phyloP scores from a whole-genome alignment of 208 protist species.

The Acanthamoeba triangularis region DNA sequence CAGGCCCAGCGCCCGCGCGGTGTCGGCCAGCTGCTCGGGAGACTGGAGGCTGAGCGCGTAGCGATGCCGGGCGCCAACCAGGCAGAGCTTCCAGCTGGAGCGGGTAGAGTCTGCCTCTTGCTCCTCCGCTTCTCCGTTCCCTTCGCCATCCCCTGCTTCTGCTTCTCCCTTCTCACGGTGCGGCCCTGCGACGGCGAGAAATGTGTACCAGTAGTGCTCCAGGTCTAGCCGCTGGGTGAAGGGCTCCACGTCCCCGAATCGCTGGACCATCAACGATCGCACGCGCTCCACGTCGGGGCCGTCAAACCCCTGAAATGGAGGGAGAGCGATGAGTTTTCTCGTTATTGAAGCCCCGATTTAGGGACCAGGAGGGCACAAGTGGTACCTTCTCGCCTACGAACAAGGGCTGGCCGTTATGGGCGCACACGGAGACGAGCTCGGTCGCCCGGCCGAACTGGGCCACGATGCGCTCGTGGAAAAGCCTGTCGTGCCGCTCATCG shows the following conservation, averaged over 20 bases:
- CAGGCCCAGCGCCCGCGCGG: background rate
- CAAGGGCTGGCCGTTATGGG: background rate
- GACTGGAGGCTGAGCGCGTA: background rate
- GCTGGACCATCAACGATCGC: background rate
- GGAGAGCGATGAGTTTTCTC: background rate
- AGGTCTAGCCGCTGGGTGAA: background rate
- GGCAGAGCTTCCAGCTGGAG: background rate
- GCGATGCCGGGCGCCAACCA: background rate
- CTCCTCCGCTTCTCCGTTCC: background rate
- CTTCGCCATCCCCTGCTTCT: no score
- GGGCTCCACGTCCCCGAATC: background rate
- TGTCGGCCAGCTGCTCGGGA: background rate
- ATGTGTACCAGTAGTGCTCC: slow-evolving; percentile 19
- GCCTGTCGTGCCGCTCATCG: background rate
- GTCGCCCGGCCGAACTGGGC: background rate
- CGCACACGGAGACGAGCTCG: background rate
- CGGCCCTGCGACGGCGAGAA: background rate
- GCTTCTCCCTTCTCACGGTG: background rate
- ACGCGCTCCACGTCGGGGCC: background rate
- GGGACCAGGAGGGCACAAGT: no score
- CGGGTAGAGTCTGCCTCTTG: background rate
- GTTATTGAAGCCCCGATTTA: no score
- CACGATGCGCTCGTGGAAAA: background rate
- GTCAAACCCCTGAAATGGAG: background rate
- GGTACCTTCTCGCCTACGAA: background rate